Evolutionary conservation across 495 filamentous ascomycete species (phyloP), one percentile per base, ranked within the genome.

Genomic region (Darksidea phi): DNA sequence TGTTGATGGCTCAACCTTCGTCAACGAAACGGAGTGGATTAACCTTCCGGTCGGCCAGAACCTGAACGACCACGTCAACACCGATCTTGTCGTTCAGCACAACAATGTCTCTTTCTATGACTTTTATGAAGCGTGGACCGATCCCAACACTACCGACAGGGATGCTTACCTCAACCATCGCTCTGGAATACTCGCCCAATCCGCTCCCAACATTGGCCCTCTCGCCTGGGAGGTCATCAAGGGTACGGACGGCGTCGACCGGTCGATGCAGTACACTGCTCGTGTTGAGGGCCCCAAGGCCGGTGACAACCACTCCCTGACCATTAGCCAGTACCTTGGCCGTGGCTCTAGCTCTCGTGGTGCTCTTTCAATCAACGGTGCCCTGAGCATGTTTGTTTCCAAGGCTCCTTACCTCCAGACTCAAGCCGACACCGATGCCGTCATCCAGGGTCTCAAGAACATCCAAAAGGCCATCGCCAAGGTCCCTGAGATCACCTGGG

Each of bases 1-100:
- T 13, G 34, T 47, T 18, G 72, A 74, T 52, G 70, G 70, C 7
- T 11, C 61, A 0, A 68, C 49, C 25, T 64, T 74, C 36, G 80
- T 84, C 71, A 80, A 79, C 67, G 82, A 77, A 65, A 84, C 84
- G 25, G 66, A 82, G 17, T 90, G 87, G 87, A 87, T 92, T 68
- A 76, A 84, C 61, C 77, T 88, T 15, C 88, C 88, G 20, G 88
- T 92, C 18, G 88, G 88, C 23, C 79, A 86, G 67, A 89, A 88
- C 68, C 71, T 90, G 42, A 81, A 84, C 59, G 88, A 91, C 69
- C 87, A 92, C 71, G 66, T 68, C 48, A 68, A 68, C 52, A 90
- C 88, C 61, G 81, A 88, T 67, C 77, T 84, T 17, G 79, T 85
- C 52, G 78, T 89, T 59, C 79, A 77, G 38, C 83, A 88, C 62